phyloP scores from a whole-genome alignment of 2,329 filamentous ascomycete species.

The Metarhizium album region DNA sequence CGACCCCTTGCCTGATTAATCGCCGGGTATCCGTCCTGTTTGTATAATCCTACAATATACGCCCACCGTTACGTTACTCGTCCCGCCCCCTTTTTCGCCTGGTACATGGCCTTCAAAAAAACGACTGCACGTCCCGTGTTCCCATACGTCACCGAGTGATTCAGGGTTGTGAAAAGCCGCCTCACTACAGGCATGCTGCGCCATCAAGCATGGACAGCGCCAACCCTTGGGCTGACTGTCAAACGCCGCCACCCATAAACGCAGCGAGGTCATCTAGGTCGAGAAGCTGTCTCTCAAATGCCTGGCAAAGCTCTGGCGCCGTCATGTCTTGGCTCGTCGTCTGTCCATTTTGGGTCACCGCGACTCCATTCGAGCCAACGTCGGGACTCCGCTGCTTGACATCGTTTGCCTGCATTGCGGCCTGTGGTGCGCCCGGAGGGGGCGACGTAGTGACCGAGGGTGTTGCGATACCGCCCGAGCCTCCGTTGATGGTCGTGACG shows the following conservation, averaged over 20 bases:
- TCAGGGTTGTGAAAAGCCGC: neutral
- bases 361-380: conserved; percentile 20
- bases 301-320: conserved; percentile 44
- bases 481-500: conserved; percentile 49
- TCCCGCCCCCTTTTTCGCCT: neutral
- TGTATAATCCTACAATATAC: conserved; percentile 4
- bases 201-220: neutral
- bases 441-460: conserved; percentile 35
- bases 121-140: neutral
- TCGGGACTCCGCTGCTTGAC: conserved; percentile 27
- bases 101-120: neutral
- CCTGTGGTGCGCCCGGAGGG: conserved; percentile 19
- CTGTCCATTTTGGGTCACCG: conserved; percentile 21
- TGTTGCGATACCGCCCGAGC: conserved; percentile 36
- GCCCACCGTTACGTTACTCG: neutral
- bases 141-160: neutral
- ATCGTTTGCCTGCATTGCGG: conserved; percentile 17
- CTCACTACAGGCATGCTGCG: neutral
- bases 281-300: conserved; percentile 49
- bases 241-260: conserved; percentile 53
- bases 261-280: conserved; percentile 51
- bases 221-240: neutral
- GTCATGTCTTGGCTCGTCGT: conserved; percentile 42
- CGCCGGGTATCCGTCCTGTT: conserved; percentile 2
- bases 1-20: neutral